A percentile compares a stretch with the other conserved stretches of the same genome.
Evolutionary conservation across 768 basidiomycete species (phyloP).

Genomic region (Rhizopogon salebrosus): DNA sequence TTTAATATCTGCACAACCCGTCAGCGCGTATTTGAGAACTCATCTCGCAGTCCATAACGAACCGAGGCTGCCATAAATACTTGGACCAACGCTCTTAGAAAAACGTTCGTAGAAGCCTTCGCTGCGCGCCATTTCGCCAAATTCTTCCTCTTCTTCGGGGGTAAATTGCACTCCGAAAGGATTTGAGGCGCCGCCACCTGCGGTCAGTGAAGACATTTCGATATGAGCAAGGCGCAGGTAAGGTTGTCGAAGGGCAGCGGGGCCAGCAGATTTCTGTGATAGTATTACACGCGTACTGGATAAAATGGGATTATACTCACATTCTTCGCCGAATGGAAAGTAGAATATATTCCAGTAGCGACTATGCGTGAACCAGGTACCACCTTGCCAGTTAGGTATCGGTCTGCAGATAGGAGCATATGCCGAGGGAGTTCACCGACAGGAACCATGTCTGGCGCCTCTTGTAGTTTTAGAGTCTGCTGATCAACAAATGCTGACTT

Average conservation of each 20-base stretch:
- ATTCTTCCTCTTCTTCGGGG: conserved; percentile 97
- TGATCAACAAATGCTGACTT: conserved; percentile 94
- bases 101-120: conserved; percentile 92
- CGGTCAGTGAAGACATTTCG: conserved; percentile 78
- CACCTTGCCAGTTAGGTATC: conserved; percentile 87
- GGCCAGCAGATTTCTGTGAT: conserved; percentile 68
- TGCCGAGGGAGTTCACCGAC: conserved; percentile 97
- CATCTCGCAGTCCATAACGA: neutral
- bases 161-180: conserved; percentile 87
- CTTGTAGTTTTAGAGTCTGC: conserved; percentile 94
- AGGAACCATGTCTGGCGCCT: conserved; percentile 99
- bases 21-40: conserved; percentile 6
- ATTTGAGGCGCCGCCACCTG: conserved; percentile 67
- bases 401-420: conserved; percentile 87
- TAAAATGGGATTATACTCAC: conserved; percentile 36
- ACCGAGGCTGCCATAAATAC: conserved; percentile 96
- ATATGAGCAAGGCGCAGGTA: conserved; percentile 93
- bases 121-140: conserved; percentile 82
- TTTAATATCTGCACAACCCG: conserved; percentile 75
- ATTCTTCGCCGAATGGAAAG: conserved; percentile 85
- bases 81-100: conserved; percentile 89
- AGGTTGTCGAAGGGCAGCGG: conserved; percentile 86
- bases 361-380: conserved; percentile 95
- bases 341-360: conserved; percentile 95
- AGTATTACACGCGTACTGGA: neutral